Base-by-base conservation (phyloP, 208 protist genomes). In the Kentomonas sorsogonicus region DNA sequence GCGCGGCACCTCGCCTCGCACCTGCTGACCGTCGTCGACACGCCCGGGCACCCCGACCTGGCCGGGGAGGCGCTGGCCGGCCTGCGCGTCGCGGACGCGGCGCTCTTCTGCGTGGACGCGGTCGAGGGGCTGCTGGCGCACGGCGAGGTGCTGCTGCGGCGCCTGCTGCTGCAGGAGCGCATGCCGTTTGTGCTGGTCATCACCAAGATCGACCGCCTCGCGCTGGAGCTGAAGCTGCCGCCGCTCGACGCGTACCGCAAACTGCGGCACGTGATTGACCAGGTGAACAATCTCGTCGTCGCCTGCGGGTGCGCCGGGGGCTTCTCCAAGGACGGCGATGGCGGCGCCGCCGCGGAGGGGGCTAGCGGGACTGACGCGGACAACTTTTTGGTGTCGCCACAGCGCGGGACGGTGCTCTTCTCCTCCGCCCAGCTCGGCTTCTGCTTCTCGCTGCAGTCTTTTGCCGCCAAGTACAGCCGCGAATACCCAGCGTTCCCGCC, bases 221-320 rank as follows among this genome's bases (percentile, higher is more conserved):
- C 99, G 7, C 67, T 99, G 2, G 98, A 99, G 64, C 73, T 99
- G 6, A 98, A 98, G 66, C 83, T 99, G n/a, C 98, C 98, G 3
- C 98, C 98, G 13, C 57, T 75, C 1, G 97, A 99, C 63, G 97
- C 98, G n/a, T 99, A 99, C 69, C 78, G 89, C 44, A 99, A 99
- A 77, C 60, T 99, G 18, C 79, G 78, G 13, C 85, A 97, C 51
- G 89, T 96, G n/a, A 87, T 99, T 22, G 94, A 98, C 55, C 71
- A 92, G 29, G 84, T 99, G 22, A 99, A 99, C 78, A 80, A 82
- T 41, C 53, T 97, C 11, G 86, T 99, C 45, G 62, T 61, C 2
- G 66, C 66, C 51, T 82, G 71, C 36, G 69, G 77, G 36, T 29
- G 27, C 7, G 15, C 54, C 7, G 39, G 36, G 27, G 56, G 54